Conservation (phyloP, 805 yeast species). For the Wilhelminamyces savonicus region DNA sequence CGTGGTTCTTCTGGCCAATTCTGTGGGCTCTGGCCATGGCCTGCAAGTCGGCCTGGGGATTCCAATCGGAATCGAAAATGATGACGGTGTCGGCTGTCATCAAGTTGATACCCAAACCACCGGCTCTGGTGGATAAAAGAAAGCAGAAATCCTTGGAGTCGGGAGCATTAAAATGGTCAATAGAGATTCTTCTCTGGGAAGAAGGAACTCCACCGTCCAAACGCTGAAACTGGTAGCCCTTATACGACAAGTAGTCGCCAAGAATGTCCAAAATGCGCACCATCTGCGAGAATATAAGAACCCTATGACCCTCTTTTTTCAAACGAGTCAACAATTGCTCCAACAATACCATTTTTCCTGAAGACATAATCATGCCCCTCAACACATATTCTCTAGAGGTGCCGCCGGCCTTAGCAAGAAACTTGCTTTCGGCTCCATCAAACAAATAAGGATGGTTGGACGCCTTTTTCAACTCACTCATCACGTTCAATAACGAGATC, state of each 20-base stretch:
- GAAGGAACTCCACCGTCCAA: constrained; percentile 97
- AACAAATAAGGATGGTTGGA: constrained; percentile 95
- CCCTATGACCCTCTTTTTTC: constrained; percentile 92
- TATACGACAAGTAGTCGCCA: constrained; percentile 85
- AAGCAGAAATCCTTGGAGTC: constrained; percentile 90
- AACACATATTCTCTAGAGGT: constrained; percentile 71
- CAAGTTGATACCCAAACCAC: constrained; percentile 95
- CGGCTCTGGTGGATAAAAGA: constrained; percentile 91
- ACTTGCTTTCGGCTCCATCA: constrained; percentile 85
- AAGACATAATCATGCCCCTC: constrained; percentile 92
- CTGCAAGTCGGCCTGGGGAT: constrained; percentile 97
- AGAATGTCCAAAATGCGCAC: constrained; percentile 91
- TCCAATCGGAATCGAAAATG: constrained; percentile 98
- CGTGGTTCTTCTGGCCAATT: constrained; percentile 98
- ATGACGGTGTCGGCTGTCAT: constrained; percentile 99
- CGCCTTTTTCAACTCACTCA: constrained; percentile 95
- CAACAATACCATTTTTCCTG: constrained; percentile 95
- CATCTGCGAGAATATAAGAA: constrained; percentile 93
- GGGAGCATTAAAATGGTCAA: constrained; percentile 94
- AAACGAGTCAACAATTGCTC: constrained; percentile 83
- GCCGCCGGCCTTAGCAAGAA: constrained; percentile 58
- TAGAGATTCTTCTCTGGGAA: constrained; percentile 85
- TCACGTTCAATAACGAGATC: constrained; percentile 79
- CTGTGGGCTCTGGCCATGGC: constrained; percentile 99
- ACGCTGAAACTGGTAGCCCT: constrained; percentile 85